These are phyloP conservation scores for Selaginella tamariscina DNA, from an alignment of 75 land plant species.

Conservation along the genomic window DNA sequence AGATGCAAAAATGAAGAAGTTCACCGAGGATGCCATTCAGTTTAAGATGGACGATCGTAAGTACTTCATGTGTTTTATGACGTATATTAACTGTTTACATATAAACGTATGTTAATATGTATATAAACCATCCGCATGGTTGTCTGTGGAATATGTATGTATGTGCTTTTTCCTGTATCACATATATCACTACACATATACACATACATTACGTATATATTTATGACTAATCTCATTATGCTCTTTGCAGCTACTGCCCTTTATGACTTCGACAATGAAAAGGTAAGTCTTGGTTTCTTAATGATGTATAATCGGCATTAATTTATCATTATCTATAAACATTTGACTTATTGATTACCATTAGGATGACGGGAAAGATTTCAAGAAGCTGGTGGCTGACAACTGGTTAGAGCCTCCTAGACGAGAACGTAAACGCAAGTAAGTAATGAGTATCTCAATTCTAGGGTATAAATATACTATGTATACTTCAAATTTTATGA, in stretches of 20 bases:
- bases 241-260: constrained; percentile 58
- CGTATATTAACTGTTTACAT: background rate
- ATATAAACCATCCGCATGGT: too few relatives aligned
- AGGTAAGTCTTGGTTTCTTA: constrained; percentile 30
- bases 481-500: too few relatives aligned
- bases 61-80: constrained; percentile 13
- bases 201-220: background rate
- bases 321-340: too few relatives aligned
- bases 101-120: too few relatives aligned
- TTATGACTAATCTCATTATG: background rate
- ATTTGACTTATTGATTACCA: too few relatives aligned
- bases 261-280: constrained; percentile 83
- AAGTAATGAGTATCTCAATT: constrained; percentile 18
- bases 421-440: constrained; percentile 95
- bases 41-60: constrained; percentile 99
- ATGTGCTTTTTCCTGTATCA: too few relatives aligned
- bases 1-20: constrained; percentile 99
- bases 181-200: too few relatives aligned
- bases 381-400: constrained; percentile 86
- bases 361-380: constrained; percentile 77
- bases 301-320: background rate
- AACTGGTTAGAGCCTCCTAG: constrained; percentile 97
- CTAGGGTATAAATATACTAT: too few relatives aligned
- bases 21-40: constrained; percentile 97
- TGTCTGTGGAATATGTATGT: too few relatives aligned